phyloP scores from a whole-genome alignment of 257 asterid species.

The Salvia miltiorrhiza region DNA sequence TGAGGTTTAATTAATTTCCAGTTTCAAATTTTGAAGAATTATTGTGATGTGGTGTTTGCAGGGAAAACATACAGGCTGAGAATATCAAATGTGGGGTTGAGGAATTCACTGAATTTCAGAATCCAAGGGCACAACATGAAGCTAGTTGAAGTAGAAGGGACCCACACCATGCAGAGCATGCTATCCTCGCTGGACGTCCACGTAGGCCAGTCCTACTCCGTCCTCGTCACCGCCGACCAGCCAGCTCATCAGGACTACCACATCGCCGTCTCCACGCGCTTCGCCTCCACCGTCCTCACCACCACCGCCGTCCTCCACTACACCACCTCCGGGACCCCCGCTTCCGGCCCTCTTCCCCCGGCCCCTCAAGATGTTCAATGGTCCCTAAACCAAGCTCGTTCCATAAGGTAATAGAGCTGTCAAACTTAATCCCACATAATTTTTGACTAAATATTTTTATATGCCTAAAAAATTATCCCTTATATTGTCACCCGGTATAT shows the following conservation, averaged over 20 bases:
- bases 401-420: conserved; percentile 37
- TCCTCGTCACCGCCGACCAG: conserved; percentile 59
- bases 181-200: conserved; percentile 58
- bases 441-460: no score
- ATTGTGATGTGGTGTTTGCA: no score
- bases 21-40: no score
- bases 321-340: conserved; percentile 29
- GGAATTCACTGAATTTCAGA: conserved; percentile 45
- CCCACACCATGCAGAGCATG: conserved; percentile 56
- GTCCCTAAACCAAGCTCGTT: conserved; percentile 67
- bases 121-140: conserved; percentile 64
- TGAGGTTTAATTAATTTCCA: no score
- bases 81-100: conserved; percentile 63
- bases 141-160: conserved; percentile 72
- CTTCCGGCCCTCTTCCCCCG: conserved; percentile 42
- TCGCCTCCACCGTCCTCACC: conserved; percentile 35
- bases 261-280: conserved; percentile 52
- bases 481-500: no score
- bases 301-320: conserved; percentile 60
- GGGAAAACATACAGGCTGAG: conserved; percentile 76
- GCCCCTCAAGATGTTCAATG: conserved; percentile 30
- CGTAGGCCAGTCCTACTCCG: conserved; percentile 70
- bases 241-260: conserved; percentile 46
- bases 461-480: no score
- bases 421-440: background rate